A percentile compares a stretch with the other conserved stretches of the same genome.
Evolutionary conservation across 495 filamentous ascomycete genomes (phyloP).

Genomic region (Neohortaea acidophila): DNA sequence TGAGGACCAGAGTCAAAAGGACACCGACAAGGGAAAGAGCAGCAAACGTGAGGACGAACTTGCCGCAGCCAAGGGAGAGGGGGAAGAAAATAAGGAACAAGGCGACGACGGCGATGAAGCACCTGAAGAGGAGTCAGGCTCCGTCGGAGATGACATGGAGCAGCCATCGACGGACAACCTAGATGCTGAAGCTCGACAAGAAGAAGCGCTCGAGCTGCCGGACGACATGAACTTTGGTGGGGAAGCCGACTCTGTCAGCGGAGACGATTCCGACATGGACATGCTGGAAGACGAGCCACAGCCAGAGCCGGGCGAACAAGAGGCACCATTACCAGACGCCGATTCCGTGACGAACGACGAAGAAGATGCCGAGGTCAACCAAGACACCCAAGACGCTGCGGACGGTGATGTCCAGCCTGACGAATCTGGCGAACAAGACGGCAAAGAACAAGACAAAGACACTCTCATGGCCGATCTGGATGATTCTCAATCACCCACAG

Average conservation of each 20-base stretch:
- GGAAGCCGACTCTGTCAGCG: slow-evolving; percentile 46
- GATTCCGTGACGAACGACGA: slow-evolving; percentile 1
- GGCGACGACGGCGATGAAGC: slow-evolving; percentile 35
- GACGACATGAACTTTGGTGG: slow-evolving; percentile 58
- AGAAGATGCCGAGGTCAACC: slow-evolving; percentile 9
- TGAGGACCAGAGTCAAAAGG: slow-evolving; percentile 66
- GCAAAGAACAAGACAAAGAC: slow-evolving; percentile 22
- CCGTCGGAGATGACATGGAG: slow-evolving; percentile 45
- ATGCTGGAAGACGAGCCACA: slow-evolving; percentile 40
- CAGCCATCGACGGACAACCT: slow-evolving; percentile 49
- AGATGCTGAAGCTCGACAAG: slow-evolving; percentile 60
- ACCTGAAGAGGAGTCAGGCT: slow-evolving; percentile 47
- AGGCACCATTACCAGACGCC: too few species aligned
- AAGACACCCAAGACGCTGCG: background rate
- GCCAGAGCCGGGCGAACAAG: slow-evolving; percentile 46
- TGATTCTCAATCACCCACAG: too few species aligned
- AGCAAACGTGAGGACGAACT: slow-evolving; percentile 44
- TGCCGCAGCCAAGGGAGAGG: slow-evolving; percentile 43
- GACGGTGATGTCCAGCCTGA: too few species aligned
- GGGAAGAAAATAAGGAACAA: slow-evolving; percentile 33
- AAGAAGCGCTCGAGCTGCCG: slow-evolving; percentile 47
- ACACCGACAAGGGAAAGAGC: slow-evolving; percentile 55
- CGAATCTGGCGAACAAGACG: slow-evolving; percentile 1
- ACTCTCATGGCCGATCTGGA: too few species aligned
- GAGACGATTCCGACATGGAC: slow-evolving; percentile 41